Percentiles rank a stretch among this genome's conserved stretches.
Evolutionary conservation across 2,329 filamentous ascomycete species (phyloP).

Genomic region (Hypoxylon sp.): DNA sequence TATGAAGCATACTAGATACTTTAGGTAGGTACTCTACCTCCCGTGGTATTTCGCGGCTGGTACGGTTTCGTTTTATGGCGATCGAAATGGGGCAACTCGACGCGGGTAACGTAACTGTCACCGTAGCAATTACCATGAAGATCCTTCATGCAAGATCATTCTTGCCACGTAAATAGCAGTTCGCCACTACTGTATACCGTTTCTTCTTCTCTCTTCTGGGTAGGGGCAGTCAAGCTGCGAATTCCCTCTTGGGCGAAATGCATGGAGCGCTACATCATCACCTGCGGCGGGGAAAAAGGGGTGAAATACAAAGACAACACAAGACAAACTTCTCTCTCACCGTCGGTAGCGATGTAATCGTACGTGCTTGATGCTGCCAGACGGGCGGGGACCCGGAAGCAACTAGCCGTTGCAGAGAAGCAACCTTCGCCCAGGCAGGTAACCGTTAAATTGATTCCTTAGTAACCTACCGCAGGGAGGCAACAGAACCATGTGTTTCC

Average conservation of each 20-base stretch:
- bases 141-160: constrained; percentile 38
- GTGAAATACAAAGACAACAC: no score
- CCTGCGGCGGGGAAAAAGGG: constrained; percentile 3
- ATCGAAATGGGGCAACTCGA: constrained; percentile 28
- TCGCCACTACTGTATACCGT: constrained; percentile 19
- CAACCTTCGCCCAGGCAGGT: constrained; percentile 7
- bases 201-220: constrained; percentile 1
- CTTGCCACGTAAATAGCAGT: constrained; percentile 36
- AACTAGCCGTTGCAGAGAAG: constrained; percentile 18
- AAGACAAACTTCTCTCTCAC: no score
- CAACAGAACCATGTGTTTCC: constrained; percentile 21
- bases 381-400: constrained; percentile 12
- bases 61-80: constrained; percentile 5
- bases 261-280: constrained; percentile 11
- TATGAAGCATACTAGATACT: no score
- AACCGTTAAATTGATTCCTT: constrained; percentile 9
- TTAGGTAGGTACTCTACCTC: no score
- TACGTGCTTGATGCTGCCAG: constrained; percentile 13
- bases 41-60: neutral
- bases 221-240: constrained; percentile 1
- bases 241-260: constrained; percentile 5
- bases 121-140: constrained; percentile 29
- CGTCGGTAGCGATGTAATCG: neutral
- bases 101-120: constrained; percentile 19
- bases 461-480: neutral